phyloP scores from a whole-genome alignment of 345 rosid species.

The Euphorbia peplus region DNA sequence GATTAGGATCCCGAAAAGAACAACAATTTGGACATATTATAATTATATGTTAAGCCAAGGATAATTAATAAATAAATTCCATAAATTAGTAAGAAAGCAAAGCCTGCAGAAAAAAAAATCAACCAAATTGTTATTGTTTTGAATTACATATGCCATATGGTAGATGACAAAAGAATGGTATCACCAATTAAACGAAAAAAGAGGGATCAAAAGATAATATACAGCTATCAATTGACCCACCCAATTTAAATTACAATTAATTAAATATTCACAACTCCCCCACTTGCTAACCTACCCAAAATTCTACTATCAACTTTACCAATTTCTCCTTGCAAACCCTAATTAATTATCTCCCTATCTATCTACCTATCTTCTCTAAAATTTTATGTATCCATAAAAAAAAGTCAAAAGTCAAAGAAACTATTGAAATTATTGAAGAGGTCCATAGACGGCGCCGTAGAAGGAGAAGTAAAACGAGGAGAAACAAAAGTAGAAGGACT shows the following conservation, averaged over 20 bases:
- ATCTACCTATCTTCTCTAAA: no score
- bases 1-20: no score
- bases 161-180: conserved; percentile 18
- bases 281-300: conserved; percentile 32
- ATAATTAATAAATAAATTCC: no score
- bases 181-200: background rate
- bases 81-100: no score
- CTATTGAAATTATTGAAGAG: conserved; percentile 51
- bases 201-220: conserved; percentile 9
- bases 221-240: conserved; percentile 26
- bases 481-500: conserved; percentile 54
- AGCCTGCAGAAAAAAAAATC: no score
- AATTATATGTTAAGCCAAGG: no score
- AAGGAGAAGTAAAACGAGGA: conserved; percentile 41
- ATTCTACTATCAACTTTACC: conserved; percentile 15
- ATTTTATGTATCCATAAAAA: background rate
- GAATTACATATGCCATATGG: conserved; percentile 9
- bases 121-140: conserved; percentile 7
- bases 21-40: no score
- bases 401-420: conserved; percentile 40
- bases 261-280: conserved; percentile 12
- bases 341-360: background rate
- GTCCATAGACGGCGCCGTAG: conserved; percentile 51
- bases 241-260: conserved; percentile 23
- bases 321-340: background rate